These are phyloP conservation scores for Penicillium sp. DNA, from an alignment of 2,329 filamentous ascomycete genomes.

Conservation along the genomic window DNA sequence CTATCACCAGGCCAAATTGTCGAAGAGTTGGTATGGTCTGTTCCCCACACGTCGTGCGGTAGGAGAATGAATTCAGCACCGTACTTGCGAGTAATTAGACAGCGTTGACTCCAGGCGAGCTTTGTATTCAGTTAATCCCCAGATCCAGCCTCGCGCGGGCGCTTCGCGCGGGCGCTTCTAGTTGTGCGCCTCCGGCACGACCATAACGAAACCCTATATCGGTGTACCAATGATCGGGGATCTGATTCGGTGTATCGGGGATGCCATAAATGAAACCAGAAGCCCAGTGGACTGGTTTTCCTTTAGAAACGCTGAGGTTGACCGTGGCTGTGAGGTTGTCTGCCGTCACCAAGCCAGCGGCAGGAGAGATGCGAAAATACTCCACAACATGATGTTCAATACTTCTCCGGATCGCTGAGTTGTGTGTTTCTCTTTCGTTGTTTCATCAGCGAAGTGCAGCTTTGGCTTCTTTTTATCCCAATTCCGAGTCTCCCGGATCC, in stretches of 20 bases:
- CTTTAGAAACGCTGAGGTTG: constrained; percentile 40
- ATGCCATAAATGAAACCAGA: constrained; percentile 54
- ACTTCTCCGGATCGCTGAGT: background rate
- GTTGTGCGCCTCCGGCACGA: constrained; percentile 52
- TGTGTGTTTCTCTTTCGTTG: background rate
- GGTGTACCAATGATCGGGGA: constrained; percentile 48
- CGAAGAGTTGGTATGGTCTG: constrained; percentile 51
- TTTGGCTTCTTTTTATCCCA: background rate
- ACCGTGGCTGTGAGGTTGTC: constrained; percentile 32
- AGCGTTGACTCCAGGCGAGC: constrained; percentile 53
- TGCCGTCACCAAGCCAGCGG: background rate
- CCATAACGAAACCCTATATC: constrained; percentile 51
- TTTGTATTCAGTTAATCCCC: constrained; percentile 42
- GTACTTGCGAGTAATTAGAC: constrained; percentile 55
- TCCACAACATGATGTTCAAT: background rate
- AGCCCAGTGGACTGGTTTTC: constrained; percentile 45
- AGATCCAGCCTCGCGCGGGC: constrained; percentile 48
- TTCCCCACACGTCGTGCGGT: constrained; percentile 57
- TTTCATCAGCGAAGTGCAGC: background rate
- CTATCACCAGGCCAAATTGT: constrained; percentile 57
- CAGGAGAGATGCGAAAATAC: constrained; percentile 5
- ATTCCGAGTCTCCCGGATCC: background rate
- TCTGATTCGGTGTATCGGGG: constrained; percentile 46
- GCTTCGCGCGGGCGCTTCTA: constrained; percentile 37
- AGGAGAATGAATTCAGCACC: constrained; percentile 55